Evolutionary conservation across 371 early-diverging fungal genomes (phyloP).

Genomic region (Apophysomyces variabilis): DNA sequence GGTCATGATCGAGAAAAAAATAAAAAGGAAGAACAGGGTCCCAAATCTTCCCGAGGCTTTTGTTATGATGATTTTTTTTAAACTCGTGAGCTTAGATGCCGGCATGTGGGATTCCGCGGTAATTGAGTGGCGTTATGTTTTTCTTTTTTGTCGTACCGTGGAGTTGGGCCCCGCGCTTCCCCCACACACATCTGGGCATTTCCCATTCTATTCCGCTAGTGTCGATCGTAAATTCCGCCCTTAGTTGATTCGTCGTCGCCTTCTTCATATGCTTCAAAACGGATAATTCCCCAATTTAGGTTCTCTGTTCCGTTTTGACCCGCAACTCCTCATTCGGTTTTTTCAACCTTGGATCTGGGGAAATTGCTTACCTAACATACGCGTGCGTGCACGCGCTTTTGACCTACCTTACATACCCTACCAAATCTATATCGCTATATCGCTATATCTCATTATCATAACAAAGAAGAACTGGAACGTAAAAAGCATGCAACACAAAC

Average conservation of each 20-base stretch:
- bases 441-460: no score
- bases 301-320: slow-evolving; percentile 14
- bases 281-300: slow-evolving; percentile 15
- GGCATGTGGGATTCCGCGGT: slow-evolving; percentile 17
- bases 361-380: slow-evolving; percentile 3
- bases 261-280: not conserved
- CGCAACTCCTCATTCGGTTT: slow-evolving; percentile 6
- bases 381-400: not conserved
- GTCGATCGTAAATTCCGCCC: slow-evolving; percentile 6
- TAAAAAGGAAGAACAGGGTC: slow-evolving; percentile 14
- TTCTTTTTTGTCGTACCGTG: slow-evolving; percentile 5
- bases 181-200: slow-evolving; percentile 12
- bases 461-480: no score
- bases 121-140: slow-evolving; percentile 13
- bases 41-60: slow-evolving; percentile 16
- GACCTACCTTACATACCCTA: no score
- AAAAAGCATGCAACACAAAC: no score
- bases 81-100: slow-evolving; percentile 12
- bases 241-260: not conserved
- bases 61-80: slow-evolving; percentile 2
- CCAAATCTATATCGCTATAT: no score
- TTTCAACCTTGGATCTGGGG: not conserved
- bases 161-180: slow-evolving; percentile 10
- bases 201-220: slow-evolving; percentile 8
- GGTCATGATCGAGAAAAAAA: slow-evolving; percentile 19